Base-by-base conservation (phyloP, 2,329 filamentous ascomycete species). In the Xylariaceae sp. region DNA sequence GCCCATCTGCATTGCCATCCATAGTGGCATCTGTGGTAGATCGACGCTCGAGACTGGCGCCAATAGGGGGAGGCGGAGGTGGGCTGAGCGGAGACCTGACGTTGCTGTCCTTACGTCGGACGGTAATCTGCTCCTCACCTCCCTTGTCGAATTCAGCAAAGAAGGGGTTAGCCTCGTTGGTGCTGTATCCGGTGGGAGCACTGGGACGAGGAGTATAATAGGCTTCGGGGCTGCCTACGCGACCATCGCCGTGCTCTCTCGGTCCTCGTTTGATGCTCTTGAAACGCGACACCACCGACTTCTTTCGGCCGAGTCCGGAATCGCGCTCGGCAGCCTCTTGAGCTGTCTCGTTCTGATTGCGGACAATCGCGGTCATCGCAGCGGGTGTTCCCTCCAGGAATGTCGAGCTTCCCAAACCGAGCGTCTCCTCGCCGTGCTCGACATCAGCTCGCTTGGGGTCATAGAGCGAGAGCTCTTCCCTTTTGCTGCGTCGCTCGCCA, bases 331-430 rank as follows among this genome's bases (percentile, higher is more conserved):
- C 65, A 27, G 65, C 58, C 50, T 80, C 78, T 41, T 86, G 80
- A 15, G 77, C 79, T 53, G 88, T 71, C 60, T 85, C 90, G 31
- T 80, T 86, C 62, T 92, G 82, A 44, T 83, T 83, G 53, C 86
- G 83, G 66, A 89, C 82, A 47, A 96, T 89, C 15, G 87, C 89
- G 7, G 84, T 81, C 59, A 84, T 83, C 27, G 91, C 87, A 27
- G 91, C 94, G 12, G 94, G 92, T 1, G 94, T 87, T 33, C 94
- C 94, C 62, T 99, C 94, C 18, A 99, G 72, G 75, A 97, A 97
- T 2, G 94, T 99, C 32, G 90, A 95, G 1, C 91, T 96, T 46
- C 94, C 94, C 7, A 99, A 73, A 10, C 94, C 94, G 53, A 89
- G 74, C 3, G 83, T 86, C 69, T 95, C 85, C 48, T 91, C 83